A percentile compares a stretch with the other conserved stretches of the same genome.
Conservation (phyloP, 2,329 filamentous ascomycete genomes). For the Curvularia hawaiiensis region DNA sequence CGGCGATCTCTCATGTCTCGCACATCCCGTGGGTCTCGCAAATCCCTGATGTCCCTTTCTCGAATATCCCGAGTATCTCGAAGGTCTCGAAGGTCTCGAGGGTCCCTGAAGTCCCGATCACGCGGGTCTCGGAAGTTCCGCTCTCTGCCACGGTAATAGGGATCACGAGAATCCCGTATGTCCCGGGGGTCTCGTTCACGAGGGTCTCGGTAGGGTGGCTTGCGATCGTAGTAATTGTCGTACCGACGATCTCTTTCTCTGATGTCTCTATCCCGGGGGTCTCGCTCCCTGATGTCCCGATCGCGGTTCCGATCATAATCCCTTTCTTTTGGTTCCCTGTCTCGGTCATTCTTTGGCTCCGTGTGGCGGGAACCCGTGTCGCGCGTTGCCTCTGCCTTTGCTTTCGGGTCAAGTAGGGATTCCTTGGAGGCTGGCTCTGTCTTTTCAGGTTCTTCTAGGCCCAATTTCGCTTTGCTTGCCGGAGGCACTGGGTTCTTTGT, state of each 20-base stretch:
- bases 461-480: slow-evolving; percentile 57
- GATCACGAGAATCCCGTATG: slow-evolving; percentile 21
- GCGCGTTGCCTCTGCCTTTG: slow-evolving; percentile 45
- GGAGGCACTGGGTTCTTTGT: slow-evolving; percentile 64
- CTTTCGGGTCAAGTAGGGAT: slow-evolving; percentile 47
- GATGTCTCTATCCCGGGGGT: slow-evolving; percentile 47
- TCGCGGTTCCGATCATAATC: slow-evolving; percentile 37
- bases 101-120: slow-evolving; percentile 34
- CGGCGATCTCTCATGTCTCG: slow-evolving; percentile 38
- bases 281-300: slow-evolving; percentile 52
- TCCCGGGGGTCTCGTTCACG: slow-evolving; percentile 33
- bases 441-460: slow-evolving; percentile 47
- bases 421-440: slow-evolving; percentile 46
- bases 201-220: slow-evolving; percentile 35
- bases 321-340: slow-evolving; percentile 28
- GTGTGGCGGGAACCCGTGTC: slow-evolving; percentile 29
- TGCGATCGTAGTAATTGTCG: slow-evolving; percentile 33
- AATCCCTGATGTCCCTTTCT: slow-evolving; percentile 27
- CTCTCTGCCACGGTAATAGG: slow-evolving; percentile 26
- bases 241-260: slow-evolving; percentile 50
- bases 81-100: slow-evolving; percentile 18
- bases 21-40: slow-evolving; percentile 22
- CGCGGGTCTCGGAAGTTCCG: slow-evolving; percentile 23
- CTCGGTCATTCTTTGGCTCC: slow-evolving; percentile 33
- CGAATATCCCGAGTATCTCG: slow-evolving; percentile 26